These are phyloP conservation scores for Eucalyptus victrix DNA, from an alignment of 345 rosid species.

Conservation along the genomic window DNA sequence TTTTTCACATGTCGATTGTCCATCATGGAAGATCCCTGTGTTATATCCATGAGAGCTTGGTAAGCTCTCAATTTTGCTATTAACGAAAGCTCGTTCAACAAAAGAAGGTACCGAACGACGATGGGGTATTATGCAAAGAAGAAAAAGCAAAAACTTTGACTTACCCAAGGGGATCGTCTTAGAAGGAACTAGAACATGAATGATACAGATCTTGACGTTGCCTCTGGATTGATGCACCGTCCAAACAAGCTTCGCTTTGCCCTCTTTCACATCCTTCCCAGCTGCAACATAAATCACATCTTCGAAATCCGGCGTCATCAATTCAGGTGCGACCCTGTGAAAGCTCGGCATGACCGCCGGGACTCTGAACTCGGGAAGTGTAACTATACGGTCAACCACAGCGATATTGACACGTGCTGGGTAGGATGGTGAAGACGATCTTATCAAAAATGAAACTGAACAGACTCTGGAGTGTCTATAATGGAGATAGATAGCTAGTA, in stretches of 20 bases:
- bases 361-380: slow-evolving; percentile 8
- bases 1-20: neutral
- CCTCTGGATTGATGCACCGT: neutral
- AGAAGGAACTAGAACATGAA: neutral
- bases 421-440: neutral
- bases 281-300: slow-evolving; percentile 67
- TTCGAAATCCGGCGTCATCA: slow-evolving; percentile 31
- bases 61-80: neutral
- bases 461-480: neutral
- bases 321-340: slow-evolving; percentile 12
- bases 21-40: neutral
- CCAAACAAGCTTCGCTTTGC: neutral
- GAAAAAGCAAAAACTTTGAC: neutral
- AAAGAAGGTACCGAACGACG: neutral
- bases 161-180: neutral
- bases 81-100: too few relatives aligned
- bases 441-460: neutral
- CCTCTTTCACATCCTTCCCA: slow-evolving; percentile 21
- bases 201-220: neutral
- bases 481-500: neutral
- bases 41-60: neutral
- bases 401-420: neutral
- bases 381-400: neutral
- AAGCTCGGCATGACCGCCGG: slow-evolving; percentile 17
- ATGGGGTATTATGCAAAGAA: neutral